Base-by-base conservation (phyloP, 2,329 filamentous ascomycete species). In the Talaromyces sp. region DNA sequence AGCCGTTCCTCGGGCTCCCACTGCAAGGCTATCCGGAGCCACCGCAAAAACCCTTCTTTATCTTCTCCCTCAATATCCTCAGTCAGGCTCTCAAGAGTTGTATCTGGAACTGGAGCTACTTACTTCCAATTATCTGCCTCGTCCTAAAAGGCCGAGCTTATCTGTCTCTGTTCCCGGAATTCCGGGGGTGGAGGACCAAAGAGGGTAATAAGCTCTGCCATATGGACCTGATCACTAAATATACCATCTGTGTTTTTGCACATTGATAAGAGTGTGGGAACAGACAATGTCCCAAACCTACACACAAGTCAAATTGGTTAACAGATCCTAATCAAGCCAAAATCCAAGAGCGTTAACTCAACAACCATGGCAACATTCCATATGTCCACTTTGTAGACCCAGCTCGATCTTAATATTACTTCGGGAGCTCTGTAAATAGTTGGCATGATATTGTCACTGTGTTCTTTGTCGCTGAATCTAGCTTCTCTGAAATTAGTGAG, bases 401-500 rank as follows among this genome's bases (percentile, higher is more conserved):
- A 72, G n/a, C 58, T 52, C 62, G 69, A 70, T 11, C 65, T 65
- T 31, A 69, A 55, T 19, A 69, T 63, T 4, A 71, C 65, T 58
- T 71, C 69, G 1, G 69, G 70, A 2, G 69, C 66, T 29, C 69
- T 51, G 60, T 71, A 71, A 27, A 70, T 41, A 46, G 66, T 59
- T 7, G 69, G 67, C 62, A 66, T 63, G n/a, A 63, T 64, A 26
- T 58, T 43, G 31, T 69, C 62, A 66, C 75, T 69, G 46, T 74
- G 69, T 21, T 62, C 71, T 4, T 51, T 35, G 7, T 65, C 59
- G 3, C 66, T 66, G 1, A 66, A 41, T 11, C 63, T 62, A 24
- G 67, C 66, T 60, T 68, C 62, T 3, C 70, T 69, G 60, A 73
- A 69, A 55, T 71, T 69, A 65, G 19, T n/a, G n/a, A n/a, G n/a